phyloP scores from a whole-genome alignment of 1,139 yeast genomes.

The Suhomyces ambrosiae region DNA sequence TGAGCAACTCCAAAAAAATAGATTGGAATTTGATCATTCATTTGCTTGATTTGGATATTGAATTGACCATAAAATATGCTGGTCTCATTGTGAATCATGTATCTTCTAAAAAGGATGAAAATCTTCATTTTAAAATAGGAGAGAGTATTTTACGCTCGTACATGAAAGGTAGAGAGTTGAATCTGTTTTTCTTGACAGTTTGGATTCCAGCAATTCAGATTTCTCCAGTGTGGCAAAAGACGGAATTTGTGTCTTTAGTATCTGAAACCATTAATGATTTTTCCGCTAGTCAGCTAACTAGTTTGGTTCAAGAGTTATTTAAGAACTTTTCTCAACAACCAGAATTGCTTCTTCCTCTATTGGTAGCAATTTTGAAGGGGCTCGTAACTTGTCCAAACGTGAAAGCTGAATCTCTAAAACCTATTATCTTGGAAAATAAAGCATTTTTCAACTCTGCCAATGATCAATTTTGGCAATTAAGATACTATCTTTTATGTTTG shows the following conservation, averaged over 20 bases:
- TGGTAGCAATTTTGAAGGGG: constrained; percentile 46
- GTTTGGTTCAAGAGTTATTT: constrained; percentile 23
- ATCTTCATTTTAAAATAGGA: constrained; percentile 28
- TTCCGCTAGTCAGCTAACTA: constrained; percentile 48
- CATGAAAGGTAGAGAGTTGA: constrained; percentile 60
- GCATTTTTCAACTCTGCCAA: constrained; percentile 17
- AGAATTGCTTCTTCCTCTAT: constrained; percentile 22
- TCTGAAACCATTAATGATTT: constrained; percentile 43
- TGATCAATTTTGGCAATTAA: constrained; percentile 45
- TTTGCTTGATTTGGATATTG: constrained; percentile 52
- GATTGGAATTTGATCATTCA: constrained; percentile 51
- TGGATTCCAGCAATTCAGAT: constrained; percentile 45
- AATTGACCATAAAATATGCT: constrained; percentile 47
- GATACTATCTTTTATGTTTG: constrained; percentile 49
- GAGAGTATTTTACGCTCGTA: constrained; percentile 48
- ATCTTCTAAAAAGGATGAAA: background rate
- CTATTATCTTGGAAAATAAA: constrained; percentile 15
- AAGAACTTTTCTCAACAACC: constrained; percentile 10
- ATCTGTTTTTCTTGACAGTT: constrained; percentile 43
- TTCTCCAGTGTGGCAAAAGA: constrained; percentile 28
- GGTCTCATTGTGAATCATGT: constrained; percentile 23
- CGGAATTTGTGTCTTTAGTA: constrained; percentile 36
- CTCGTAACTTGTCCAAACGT: constrained; percentile 27
- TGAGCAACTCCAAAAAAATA: constrained; percentile 12
- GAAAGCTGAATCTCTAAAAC: constrained; percentile 24